Base-by-base conservation (phyloP, 2,329 filamentous ascomycete genomes). In the Hymenoscyphus scutula region DNA sequence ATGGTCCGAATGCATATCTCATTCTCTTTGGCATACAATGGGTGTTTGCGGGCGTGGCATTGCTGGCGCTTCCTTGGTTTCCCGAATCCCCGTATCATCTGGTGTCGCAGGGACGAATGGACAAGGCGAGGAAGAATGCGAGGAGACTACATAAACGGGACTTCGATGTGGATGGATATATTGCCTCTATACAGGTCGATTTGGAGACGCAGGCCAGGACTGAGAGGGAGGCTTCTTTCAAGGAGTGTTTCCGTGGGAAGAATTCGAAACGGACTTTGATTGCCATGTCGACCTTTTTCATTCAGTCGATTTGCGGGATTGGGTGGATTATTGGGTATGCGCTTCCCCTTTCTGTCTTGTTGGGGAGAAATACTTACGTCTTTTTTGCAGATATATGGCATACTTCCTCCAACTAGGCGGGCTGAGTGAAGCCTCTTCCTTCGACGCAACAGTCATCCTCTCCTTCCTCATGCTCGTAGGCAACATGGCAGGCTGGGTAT, bases 21-120 rank as follows among this genome's bases (percentile, higher is more conserved):
- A 80, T 81, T 55, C 77, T 80, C 0, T 81, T 80, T 61, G 76
- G 74, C 1, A 64, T 81, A 23, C 80, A 82, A 67, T 80, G 79
- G 79, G 77, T 80, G 73, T 82, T 79, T 78, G 78, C 79, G 2
- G 62, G 78, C 37, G 77, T 79, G 2, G 72, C 80, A 1, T 73
- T 79, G 48, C 68, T 78, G 57, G 76, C 75, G 2, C 77, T 81
- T 15, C 73, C 70, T 13, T 72, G 80, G 51, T 79, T 80, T 1
- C 79, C 79, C 1, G 79, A 81, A 64, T 80, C 78, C 0, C 79
- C 79, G 0, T 81, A 79, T 76, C 80, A 77, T 76, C 73, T 81
- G 23, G 77, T 81, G 15, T 57, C 63, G 1, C 59, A 63, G 55
- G 67, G 66, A 5, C 45, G 58, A 38, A 51, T 65, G 4, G 61